These are phyloP conservation scores for Chaetomiaceae sp. DNA, from an alignment of 2,329 filamentous ascomycete species.

Conservation along the genomic window DNA sequence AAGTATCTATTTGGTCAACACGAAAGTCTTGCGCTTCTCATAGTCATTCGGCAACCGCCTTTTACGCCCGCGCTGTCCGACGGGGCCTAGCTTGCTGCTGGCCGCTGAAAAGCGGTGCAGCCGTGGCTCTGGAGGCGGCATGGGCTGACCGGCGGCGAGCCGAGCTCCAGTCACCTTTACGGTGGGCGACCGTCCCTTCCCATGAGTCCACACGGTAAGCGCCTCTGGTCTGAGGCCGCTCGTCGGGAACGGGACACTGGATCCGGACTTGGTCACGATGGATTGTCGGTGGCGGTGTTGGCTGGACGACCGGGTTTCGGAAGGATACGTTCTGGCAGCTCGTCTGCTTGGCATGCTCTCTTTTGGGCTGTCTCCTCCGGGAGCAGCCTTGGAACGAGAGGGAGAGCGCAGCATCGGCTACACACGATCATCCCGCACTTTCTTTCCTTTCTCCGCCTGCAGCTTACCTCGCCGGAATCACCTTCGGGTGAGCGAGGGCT, in stretches of 20 bases:
- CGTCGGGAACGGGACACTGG: conserved; percentile 68
- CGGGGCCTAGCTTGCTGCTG: conserved; percentile 8
- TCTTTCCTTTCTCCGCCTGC: conserved; percentile 27
- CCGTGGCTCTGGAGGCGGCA: conserved; percentile 27
- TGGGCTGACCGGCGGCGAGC: conserved; percentile 46
- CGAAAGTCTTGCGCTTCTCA: conserved; percentile 64
- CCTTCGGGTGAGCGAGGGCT: conserved; percentile 37
- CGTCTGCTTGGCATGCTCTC: conserved; percentile 18
- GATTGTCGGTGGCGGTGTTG: conserved; percentile 36
- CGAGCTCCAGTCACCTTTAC: conserved; percentile 53
- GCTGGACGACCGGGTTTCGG: conserved; percentile 26
- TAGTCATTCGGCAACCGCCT: conserved; percentile 60
- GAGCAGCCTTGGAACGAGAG: conserved; percentile 29
- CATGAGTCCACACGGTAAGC: conserved; percentile 77
- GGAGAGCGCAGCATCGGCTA: conserved; percentile 44
- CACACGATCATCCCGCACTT: conserved; percentile 45
- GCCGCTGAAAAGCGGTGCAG: conserved; percentile 50
- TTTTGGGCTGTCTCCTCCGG: conserved; percentile 24
- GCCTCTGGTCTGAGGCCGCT: conserved; percentile 66
- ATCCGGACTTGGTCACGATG: conserved; percentile 49
- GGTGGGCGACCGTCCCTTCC: conserved; percentile 55
- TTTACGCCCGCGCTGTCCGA: conserved; percentile 49
- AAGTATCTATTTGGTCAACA: conserved; percentile 67
- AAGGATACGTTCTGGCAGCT: conserved; percentile 30
- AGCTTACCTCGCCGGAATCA: conserved; percentile 44